Conservation (phyloP, 1,284 basidiomycete species). For the Trichosporon sp. region DNA sequence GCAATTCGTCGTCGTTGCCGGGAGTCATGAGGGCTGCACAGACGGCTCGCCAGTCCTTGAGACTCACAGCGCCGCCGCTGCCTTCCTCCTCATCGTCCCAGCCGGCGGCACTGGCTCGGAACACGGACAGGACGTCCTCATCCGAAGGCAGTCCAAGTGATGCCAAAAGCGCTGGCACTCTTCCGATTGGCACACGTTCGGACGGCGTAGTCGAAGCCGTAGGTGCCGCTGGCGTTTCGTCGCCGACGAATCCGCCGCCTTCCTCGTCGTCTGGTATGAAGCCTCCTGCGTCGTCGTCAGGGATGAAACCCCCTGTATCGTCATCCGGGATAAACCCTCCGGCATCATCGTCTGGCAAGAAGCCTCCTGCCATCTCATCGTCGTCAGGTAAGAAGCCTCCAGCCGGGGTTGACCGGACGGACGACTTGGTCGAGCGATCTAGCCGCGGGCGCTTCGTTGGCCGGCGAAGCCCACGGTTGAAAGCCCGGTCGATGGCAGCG, state of each 20-base stretch:
- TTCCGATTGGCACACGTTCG: slow-evolving; percentile 41
- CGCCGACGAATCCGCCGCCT: slow-evolving; percentile 36
- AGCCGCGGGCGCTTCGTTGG: slow-evolving; percentile 24
- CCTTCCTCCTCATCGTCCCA: slow-evolving; percentile 41
- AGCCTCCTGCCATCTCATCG: slow-evolving; percentile 32
- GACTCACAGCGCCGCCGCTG: slow-evolving; percentile 34
- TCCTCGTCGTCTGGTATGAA: slow-evolving; percentile 34
- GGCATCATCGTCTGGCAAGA: slow-evolving; percentile 31
- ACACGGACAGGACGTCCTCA: slow-evolving; percentile 53
- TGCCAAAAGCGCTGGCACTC: slow-evolving; percentile 43
- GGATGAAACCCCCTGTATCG: slow-evolving; percentile 34
- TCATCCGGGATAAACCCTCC: slow-evolving; percentile 37
- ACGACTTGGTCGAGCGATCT: not conserved
- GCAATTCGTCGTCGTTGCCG: slow-evolving; percentile 30
- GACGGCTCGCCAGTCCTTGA: slow-evolving; percentile 49
- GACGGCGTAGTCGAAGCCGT: not conserved
- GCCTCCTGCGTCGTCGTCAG: slow-evolving; percentile 30
- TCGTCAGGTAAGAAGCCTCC: slow-evolving; percentile 25
- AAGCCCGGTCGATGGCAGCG: slow-evolving; percentile 48
- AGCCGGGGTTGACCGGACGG: not conserved
- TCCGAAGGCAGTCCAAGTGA: slow-evolving; percentile 51
- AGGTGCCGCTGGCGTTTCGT: slow-evolving; percentile 20
- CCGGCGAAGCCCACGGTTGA: slow-evolving; percentile 41
- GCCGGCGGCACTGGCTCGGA: slow-evolving; percentile 49
- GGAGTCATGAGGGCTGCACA: slow-evolving; percentile 55